Base-by-base conservation (phyloP, 495 filamentous ascomycete species). In the Copromyces sp. region DNA sequence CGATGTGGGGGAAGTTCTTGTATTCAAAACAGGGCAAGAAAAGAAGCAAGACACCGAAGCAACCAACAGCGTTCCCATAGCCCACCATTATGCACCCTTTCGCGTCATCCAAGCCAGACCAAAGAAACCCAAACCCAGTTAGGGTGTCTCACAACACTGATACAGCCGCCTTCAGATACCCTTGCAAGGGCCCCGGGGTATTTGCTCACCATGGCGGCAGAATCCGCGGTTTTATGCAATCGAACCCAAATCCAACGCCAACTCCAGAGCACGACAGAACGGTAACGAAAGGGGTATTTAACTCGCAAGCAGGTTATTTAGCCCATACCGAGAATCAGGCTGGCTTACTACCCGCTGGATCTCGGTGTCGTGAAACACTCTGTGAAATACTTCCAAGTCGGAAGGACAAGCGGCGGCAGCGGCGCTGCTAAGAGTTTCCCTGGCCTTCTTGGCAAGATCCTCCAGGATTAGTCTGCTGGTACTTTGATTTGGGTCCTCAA, bases 401-500 rank as follows among this genome's bases (percentile, higher is more conserved):
- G 80, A 81, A n/a, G 80, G 82, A 6, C 72, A 73, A 37, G 75
- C 70, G 17, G 71, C 68, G 12, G 71, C 47, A 3, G 78, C 69
- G 35, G 69, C 68, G 70, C 75, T 68, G 69, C 76, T 72, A 53
- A 75, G 70, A 24, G 80, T 72, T 44, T 76, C 69, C 65, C 79
- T 82, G 72, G 79, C 79, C 75, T 86, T 85, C 72, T 84, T 85
- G 65, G 80, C 80, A 16, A 86, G 80, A 40, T 86, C 84, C 47
- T 86, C 83, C 14, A 83, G 74, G 53, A 86, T 86, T 39, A 84
- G 71, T 70, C 79, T 80, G 14, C 80, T 72, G 0, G 84, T 86
- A 77, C 80, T 83, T 75, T 84, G 83, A 72, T 61, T 71, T 29
- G 76, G 76, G 72, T 86, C 84, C 75, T 86, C 90, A 73, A 94